Base-by-base conservation (phyloP, 2,329 filamentous ascomycete genomes). In the Alternaria sp. region DNA sequence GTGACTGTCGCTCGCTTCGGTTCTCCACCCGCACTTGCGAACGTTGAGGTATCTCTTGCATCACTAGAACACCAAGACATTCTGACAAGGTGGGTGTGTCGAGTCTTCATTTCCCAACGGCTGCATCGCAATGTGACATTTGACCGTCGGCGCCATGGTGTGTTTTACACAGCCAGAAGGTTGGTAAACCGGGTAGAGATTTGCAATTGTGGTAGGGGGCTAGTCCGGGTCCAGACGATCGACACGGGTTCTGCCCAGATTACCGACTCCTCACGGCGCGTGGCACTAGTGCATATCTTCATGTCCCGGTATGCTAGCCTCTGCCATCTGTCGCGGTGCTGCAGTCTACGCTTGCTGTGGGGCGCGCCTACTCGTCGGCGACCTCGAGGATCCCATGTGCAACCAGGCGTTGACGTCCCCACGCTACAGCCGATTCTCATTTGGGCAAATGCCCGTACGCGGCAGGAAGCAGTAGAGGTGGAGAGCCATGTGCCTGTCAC, bases 311-410 rank as follows among this genome's bases (percentile, higher is more conserved):
- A 22, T 39, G 24, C 51, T 51, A 61, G 46, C 22, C 28, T 36
- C 28, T 24, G 43, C 32, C 34, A 24, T 42, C 48, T 28, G 30
- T 38, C n/a, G n/a, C 18, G 18, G 46, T 58, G 51, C 42, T 22
- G 20, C 39, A 42, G 46, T 49, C 32, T 38, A 38, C 39, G 44
- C 34, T 26, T 43, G 51, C 39, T 54, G 54, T 42, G 56, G 55
- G 58, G 48, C 59, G 42, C 52, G 54, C 52, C 56, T 47, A 42
- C 46, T 57, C n/a, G 41, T 68, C 62, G 65, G 54, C 66, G 63
- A 67, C 61, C 55, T 64, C 51, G 61, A 67, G 65, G 61, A 53
- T 57, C 59, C 65, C 67, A 68, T 69, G 65, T 63, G 65, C 54
- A 51, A 59, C 61, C 59, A 57, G 26, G 57, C 61, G 39, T 51